Base-by-base conservation (phyloP, 805 yeast species). In the Candida glaebosa region DNA sequence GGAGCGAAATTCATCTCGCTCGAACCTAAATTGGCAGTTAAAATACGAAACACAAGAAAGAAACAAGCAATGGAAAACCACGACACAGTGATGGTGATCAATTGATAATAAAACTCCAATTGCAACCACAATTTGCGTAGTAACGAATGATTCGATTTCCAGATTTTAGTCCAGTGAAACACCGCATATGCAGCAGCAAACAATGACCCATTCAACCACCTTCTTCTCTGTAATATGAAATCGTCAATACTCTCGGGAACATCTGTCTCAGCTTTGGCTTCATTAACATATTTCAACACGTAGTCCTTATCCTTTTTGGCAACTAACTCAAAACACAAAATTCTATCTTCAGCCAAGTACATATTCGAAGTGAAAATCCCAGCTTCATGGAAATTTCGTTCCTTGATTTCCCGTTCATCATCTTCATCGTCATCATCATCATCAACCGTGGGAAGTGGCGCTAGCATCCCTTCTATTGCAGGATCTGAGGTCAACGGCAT, bases 131-230 rank as follows among this genome's bases (percentile, higher is more conserved):
- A 53, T 63, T 91, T 90, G 54, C 99, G 76, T n/a, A 78, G 50
- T 7, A 75, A 55, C 2, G 96, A 84, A 63, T 93, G 99, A 52
- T 82, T 85, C 0, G 96, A 87, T 46, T 76, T 69, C 96, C 96
- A 91, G 42, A 93, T 85, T 52, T 86, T 85, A 42, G 80, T 75
- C 75, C 90, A 87, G 59, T 90, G 95, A 42, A 86, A 57, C 49
- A 87, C 87, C 2, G 97, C 82, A 60, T 85, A 93, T 41, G 90
- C 71, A 3, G 98, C 98, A 1, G 99, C 98, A 68, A 93, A 93
- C 58, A 93, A 78, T 2, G 99, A 95, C 60, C 99, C 99, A 63
- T 91, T 91, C 46, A 91, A 76, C 99, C 99, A 91, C 72, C 99
- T 82, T 70, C 99, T 84, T 69, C 99, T 83, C 69, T 91, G 99